Conservation (phyloP, 2,329 filamentous ascomycete genomes). For the Elsinoe arachidis region DNA sequence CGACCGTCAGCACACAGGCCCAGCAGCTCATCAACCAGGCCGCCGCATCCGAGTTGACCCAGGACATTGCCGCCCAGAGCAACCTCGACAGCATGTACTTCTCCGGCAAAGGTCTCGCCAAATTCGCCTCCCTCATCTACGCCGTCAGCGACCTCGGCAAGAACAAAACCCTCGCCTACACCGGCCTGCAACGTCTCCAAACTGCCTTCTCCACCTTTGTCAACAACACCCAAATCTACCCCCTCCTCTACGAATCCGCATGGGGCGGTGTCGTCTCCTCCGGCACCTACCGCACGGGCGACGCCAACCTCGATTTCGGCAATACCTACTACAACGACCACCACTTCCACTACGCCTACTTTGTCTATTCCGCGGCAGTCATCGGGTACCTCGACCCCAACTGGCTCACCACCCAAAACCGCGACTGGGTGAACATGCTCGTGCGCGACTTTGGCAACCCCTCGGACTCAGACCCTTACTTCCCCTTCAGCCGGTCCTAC, state of each 20-base stretch:
- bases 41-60: slow-evolving; percentile 57
- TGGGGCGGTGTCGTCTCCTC: slow-evolving; percentile 79
- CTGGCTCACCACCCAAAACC: slow-evolving; percentile 62
- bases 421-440: slow-evolving; percentile 71
- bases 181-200: slow-evolving; percentile 43
- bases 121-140: slow-evolving; percentile 39
- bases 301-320: slow-evolving; percentile 72
- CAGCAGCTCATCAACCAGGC: slow-evolving; percentile 47
- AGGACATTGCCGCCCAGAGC: slow-evolving; percentile 64
- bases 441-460: slow-evolving; percentile 80
- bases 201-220: slow-evolving; percentile 41
- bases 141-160: slow-evolving; percentile 45
- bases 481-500: slow-evolving; percentile 74
- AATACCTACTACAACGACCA: slow-evolving; percentile 74
- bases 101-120: slow-evolving; percentile 55
- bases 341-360: slow-evolving; percentile 67
- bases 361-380: slow-evolving; percentile 75
- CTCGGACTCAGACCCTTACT: slow-evolving; percentile 58
- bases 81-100: slow-evolving; percentile 86
- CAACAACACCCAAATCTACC: slow-evolving; percentile 36
- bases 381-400: slow-evolving; percentile 68
- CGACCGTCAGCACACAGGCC: slow-evolving; percentile 38
- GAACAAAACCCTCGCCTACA: slow-evolving; percentile 44
- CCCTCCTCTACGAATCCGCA: slow-evolving; percentile 46
- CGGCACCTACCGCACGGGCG: slow-evolving; percentile 66